A percentile compares a stretch with the other conserved stretches of the same genome.
Evolutionary conservation across 1,284 basidiomycete species (phyloP).

Genomic region (Inonotus hispidus): DNA sequence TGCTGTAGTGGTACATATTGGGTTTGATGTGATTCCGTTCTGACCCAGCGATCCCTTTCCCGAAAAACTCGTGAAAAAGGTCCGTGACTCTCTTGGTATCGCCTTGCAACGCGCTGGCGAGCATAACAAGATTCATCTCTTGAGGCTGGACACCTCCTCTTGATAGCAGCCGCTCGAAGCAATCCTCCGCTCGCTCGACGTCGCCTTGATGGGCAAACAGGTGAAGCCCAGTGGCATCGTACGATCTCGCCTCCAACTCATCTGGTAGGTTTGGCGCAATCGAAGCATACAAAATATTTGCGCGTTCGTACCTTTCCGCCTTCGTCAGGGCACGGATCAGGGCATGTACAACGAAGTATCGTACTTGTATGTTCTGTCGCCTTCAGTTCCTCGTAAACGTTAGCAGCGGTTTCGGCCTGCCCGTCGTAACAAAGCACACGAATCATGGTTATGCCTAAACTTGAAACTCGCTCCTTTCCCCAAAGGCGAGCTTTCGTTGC

Average conservation of each 20-base stretch:
- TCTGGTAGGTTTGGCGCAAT: conserved; percentile 20
- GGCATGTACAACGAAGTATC: conserved; percentile 28
- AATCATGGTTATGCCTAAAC: neutral
- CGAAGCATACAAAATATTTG: conserved; percentile 37
- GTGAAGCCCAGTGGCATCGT: conserved; percentile 43
- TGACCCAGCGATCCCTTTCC: conserved; percentile 20
- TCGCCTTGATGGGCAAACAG: conserved; percentile 51
- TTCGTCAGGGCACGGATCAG: conserved; percentile 44
- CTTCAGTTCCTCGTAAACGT: conserved; percentile 40
- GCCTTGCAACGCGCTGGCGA: conserved; percentile 46
- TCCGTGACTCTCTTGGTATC: conserved; percentile 37
- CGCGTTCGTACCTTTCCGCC: conserved; percentile 35
- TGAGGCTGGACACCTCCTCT: conserved; percentile 26
- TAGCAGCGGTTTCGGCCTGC: conserved; percentile 29
- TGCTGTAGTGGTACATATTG: conserved; percentile 45
- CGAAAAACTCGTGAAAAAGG: conserved; percentile 52
- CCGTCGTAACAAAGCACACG: neutral
- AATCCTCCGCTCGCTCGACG: conserved; percentile 35
- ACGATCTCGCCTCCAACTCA: conserved; percentile 24
- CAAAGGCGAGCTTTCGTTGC: neutral
- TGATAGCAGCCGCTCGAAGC: conserved; percentile 35
- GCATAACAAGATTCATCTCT: conserved; percentile 45
- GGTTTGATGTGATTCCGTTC: conserved; percentile 31
- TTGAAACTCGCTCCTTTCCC: neutral
- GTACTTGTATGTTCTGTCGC: conserved; percentile 30